Evolutionary conservation across 495 filamentous ascomycete species (phyloP), one percentile per base, ranked within the genome.

Genomic region (Clohesyomyces aquaticus): DNA sequence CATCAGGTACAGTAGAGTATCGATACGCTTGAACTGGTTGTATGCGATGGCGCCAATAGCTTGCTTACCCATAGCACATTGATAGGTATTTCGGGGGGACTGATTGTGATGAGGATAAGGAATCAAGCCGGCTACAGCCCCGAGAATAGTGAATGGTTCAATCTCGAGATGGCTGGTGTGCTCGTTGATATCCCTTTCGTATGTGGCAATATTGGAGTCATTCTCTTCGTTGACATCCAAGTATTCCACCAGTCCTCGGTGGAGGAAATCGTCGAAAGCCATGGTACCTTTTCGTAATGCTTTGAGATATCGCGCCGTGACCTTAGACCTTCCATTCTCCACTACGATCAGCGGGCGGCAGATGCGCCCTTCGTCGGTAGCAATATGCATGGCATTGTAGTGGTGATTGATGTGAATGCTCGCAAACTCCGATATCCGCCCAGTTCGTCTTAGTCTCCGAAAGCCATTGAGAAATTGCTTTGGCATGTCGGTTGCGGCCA

Each of bases 51-150:
- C 91, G 51, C 94, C 94, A 74, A 99, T 97, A 18, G 94, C 94
- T 89, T 99, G 94, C 77, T 99, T 99, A 81, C 94, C 94, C 94
- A 99, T 99, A 76, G 94, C 94, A 75, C 95, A 97, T 78, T 98
- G 94, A 72, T 99, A 99, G 8, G 94, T 99, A 73, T 99, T 99
- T 78, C 94, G 87, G 9, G 94, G 94, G 3, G 94, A 99, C 75
- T 99, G 94, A 75, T 99, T 99, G 80, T 99, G 94, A 77, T 99
- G 95, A 11, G 94, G 94, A 72, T 97, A 99, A 3, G 94, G 94
- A 69, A 99, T 98, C 21, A 99, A 80, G 41, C 94, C 93, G 38
- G 94, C 94, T 32, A 98, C 95, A 25, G 94, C 95, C n/a, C 94
- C 94, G 28, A 99, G 86, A 45, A 98, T 88, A 1, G 95, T 98